phyloP scores from a whole-genome alignment of 106 monocot genomes.

The Apostasia ramifera region DNA sequence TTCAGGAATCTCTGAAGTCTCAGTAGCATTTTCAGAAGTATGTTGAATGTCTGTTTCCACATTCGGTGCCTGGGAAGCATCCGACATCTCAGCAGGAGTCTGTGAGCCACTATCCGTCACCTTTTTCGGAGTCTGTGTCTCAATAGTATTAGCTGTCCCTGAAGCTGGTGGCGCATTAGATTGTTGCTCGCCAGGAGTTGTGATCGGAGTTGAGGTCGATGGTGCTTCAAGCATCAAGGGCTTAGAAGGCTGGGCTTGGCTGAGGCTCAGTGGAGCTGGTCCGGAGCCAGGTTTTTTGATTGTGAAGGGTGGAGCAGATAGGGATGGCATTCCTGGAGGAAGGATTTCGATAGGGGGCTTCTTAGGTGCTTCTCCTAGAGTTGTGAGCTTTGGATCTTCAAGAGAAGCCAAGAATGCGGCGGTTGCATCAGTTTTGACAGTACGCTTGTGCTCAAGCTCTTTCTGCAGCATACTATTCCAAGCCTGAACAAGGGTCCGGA shows the following conservation, averaged over 20 bases:
- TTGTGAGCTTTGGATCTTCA: slow-evolving; percentile 89
- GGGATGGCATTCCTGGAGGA: slow-evolving; percentile 93
- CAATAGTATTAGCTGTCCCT: no score
- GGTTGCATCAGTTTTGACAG: slow-evolving; percentile 76
- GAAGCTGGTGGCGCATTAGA: neutral
- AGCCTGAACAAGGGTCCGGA: slow-evolving; percentile 54
- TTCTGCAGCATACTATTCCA: slow-evolving; percentile 89
- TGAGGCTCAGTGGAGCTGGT: neutral
- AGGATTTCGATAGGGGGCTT: slow-evolving; percentile 96
- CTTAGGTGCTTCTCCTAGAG: slow-evolving; percentile 72
- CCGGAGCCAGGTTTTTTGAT: slow-evolving; percentile 50
- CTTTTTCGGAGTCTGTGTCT: neutral
- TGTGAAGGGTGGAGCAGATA: slow-evolving; percentile 63
- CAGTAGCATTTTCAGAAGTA: neutral
- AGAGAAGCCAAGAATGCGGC: slow-evolving; percentile 82
- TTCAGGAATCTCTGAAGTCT: neutral
- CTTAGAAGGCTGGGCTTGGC: slow-evolving; percentile 4
- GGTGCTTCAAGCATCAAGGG: slow-evolving; percentile 26
- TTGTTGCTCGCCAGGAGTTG: slow-evolving; percentile 1
- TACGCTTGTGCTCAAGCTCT: slow-evolving; percentile 53
- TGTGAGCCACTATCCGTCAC: neutral
- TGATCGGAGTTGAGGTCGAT: neutral
- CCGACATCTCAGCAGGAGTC: neutral
- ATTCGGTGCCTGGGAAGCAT: neutral
- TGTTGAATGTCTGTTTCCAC: no score